These are phyloP conservation scores for Phytophthora aleatoria DNA, from an alignment of 352 stramenopile species.

Conservation along the genomic window DNA sequence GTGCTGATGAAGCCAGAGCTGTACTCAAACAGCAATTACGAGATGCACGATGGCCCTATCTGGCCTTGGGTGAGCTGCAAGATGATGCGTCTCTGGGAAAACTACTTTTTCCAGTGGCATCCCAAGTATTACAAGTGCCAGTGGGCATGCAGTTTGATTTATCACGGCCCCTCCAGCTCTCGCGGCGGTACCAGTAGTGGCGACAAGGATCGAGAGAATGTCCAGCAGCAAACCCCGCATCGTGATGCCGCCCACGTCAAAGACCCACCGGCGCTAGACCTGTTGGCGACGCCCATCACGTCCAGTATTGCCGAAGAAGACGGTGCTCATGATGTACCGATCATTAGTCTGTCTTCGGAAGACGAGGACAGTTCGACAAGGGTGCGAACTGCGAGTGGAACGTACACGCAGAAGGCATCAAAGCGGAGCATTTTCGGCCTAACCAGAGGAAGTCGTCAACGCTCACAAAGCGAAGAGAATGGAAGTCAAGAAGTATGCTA, in stretches of 20 bases:
- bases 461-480: conserved; percentile 34
- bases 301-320: conserved; percentile 30
- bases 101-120: conserved; percentile 89
- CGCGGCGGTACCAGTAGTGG: conserved; percentile 5
- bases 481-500: conserved; percentile 24
- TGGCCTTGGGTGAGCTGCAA: conserved; percentile 84
- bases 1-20: conserved; percentile 54
- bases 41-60: conserved; percentile 53
- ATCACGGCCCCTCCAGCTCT: conserved; percentile 32
- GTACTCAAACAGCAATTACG: conserved; percentile 64
- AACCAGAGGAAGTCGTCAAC: conserved; percentile 26
- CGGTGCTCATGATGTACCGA: conserved; percentile 18
- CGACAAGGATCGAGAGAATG: conserved; percentile 12
- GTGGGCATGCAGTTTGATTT: conserved; percentile 65
- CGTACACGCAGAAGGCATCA: conserved; percentile 29
- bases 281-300: conserved; percentile 34
- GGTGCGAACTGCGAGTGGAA: conserved; percentile 33
- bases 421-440: conserved; percentile 36
- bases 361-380: conserved; percentile 17
- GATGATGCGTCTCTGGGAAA: conserved; percentile 82
- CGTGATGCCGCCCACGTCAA: conserved; percentile 12
- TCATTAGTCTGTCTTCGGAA: conserved; percentile 34
- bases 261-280: conserved; percentile 30
- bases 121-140: conserved; percentile 83
- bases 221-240: conserved; percentile 22